These are phyloP conservation scores for Aphanomyces euteiches DNA, from an alignment of 352 stramenopile species.

Conservation along the genomic window DNA sequence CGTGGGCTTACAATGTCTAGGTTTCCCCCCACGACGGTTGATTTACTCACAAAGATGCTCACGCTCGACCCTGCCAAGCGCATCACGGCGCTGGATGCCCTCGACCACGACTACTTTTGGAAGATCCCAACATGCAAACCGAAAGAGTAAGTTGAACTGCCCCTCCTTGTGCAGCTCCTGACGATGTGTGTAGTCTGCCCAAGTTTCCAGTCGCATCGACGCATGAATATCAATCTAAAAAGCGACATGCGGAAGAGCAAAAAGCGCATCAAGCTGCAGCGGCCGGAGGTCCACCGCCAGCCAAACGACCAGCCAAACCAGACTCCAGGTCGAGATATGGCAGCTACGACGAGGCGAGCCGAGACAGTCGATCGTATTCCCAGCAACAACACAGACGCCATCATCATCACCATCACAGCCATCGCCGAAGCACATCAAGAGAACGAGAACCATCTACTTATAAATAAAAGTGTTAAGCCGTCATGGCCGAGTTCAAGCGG, in stretches of 20 bases:
- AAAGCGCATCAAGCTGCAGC: background rate
- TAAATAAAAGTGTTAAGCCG: background rate
- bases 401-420: background rate
- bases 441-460: conserved; percentile 10
- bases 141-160: conserved; percentile 51
- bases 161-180: too few relatives aligned
- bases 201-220: conserved; percentile 82
- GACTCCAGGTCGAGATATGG: too few relatives aligned
- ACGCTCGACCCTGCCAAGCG: conserved; percentile 92
- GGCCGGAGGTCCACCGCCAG: background rate
- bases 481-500: conserved; percentile 65
- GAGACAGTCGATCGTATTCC: background rate
- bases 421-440: conserved; percentile 16
- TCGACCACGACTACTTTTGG: conserved; percentile 98
- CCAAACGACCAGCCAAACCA: background rate
- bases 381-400: background rate
- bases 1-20: conserved; percentile 32
- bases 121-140: conserved; percentile 80
- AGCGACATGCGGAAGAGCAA: conserved; percentile 71
- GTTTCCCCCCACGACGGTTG: conserved; percentile 72
- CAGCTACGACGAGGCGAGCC: too few relatives aligned
- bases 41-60: conserved; percentile 92
- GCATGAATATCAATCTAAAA: conserved; percentile 85
- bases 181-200: conserved; percentile 45
- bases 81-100: conserved; percentile 91